phyloP scores from a whole-genome alignment of 768 basidiomycete species.

The Tulasnella calospora region DNA sequence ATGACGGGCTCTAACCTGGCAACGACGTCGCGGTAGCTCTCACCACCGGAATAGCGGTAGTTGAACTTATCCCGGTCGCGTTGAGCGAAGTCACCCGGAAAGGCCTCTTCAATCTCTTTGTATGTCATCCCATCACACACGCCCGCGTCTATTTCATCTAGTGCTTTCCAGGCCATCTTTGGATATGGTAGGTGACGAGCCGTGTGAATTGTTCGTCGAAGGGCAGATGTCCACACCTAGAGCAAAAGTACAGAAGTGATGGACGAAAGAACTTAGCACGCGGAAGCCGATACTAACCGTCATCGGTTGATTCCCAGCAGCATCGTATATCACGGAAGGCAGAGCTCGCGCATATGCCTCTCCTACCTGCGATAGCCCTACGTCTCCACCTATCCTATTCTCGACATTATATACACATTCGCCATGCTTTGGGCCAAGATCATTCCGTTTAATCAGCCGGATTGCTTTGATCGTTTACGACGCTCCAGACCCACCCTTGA shows the following conservation, averaged over 20 bases:
- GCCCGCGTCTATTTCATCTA: constrained; percentile 97
- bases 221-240: constrained; percentile 98
- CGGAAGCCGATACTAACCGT: constrained; percentile 51
- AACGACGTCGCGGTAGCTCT: constrained; percentile 96
- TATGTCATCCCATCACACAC: constrained; percentile 99
- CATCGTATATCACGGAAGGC: constrained; percentile 79
- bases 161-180: constrained; percentile 95
- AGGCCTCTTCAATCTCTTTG: constrained; percentile 94
- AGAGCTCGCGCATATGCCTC: constrained; percentile 78
- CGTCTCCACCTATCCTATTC: constrained; percentile 96
- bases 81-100: constrained; percentile 97
- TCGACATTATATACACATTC: constrained; percentile 95
- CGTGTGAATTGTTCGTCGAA: constrained; percentile 88
- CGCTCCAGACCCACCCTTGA: constrained; percentile 62
- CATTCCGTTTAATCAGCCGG: constrained; percentile 1
- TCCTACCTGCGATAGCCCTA: constrained; percentile 75
- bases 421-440: constrained; percentile 64
- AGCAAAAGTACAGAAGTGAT: neutral
- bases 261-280: neutral
- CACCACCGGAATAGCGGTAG: constrained; percentile 93
- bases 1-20: constrained; percentile 94
- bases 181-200: constrained; percentile 69
- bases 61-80: constrained; percentile 99
- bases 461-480: neutral
- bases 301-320: constrained; percentile 80